A percentile compares a stretch with the other conserved stretches of the same genome.
Evolutionary conservation across 352 stramenopile genomes (phyloP).

Genomic region (Phytophthora sojae): DNA sequence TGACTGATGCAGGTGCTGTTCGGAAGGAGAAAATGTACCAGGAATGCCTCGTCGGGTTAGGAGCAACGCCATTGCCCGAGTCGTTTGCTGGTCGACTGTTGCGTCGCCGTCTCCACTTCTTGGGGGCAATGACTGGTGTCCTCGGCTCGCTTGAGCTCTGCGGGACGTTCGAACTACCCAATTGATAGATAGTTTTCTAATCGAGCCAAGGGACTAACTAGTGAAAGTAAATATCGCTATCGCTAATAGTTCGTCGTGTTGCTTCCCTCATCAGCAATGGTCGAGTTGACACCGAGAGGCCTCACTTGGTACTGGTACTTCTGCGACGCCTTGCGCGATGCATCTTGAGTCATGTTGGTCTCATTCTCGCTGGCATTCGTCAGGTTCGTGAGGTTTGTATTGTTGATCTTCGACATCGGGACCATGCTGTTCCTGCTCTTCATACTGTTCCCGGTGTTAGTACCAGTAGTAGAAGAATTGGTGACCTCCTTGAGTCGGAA

Average conservation of each 20-base stretch:
- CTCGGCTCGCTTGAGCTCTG: neutral
- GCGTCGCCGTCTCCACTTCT: neutral
- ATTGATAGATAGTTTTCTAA: neutral
- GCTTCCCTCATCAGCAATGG: neutral
- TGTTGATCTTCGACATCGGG: no score
- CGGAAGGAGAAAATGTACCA: neutral
- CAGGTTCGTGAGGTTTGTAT: no score
- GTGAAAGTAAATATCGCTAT: neutral
- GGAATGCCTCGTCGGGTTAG: neutral
- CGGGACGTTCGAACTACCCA: neutral
- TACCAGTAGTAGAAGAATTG: neutral
- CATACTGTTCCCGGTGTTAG: neutral
- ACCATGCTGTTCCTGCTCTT: conserved; percentile 6
- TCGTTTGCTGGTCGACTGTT: conserved; percentile 1
- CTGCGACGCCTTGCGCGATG: neutral
- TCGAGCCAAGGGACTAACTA: no score
- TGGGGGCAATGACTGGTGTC: neutral
- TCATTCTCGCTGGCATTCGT: conserved; percentile 6
- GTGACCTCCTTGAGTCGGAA: conserved; percentile 42
- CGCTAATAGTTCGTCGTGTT: conserved; percentile 13
- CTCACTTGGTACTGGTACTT: conserved; percentile 29
- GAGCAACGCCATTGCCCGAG: neutral
- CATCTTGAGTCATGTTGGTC: neutral
- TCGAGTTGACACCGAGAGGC: conserved; percentile 10
- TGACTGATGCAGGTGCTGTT: neutral